Base-by-base conservation (phyloP, 176 grass and related monocot genomes). In the Elaeis guineensis region DNA sequence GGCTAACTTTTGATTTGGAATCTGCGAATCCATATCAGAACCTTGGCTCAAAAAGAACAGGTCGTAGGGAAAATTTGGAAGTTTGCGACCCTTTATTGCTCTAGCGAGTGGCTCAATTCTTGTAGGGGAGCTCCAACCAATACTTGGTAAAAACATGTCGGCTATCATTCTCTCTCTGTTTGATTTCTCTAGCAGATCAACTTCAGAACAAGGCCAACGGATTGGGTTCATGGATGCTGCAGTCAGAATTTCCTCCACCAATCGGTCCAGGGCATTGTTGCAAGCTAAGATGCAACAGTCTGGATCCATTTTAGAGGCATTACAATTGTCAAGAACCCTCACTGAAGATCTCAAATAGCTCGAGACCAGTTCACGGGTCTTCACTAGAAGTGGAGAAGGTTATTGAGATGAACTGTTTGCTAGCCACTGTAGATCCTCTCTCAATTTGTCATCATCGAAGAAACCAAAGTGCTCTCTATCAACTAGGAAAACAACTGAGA, bases 341-440 rank as follows among this genome's bases (percentile, higher is more conserved):
- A 77, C 52, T 79, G 82, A 72, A 63, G 67, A 55, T 59, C 83
- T 78, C 77, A 89, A 80, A 72, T 81, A 98, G 19, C 50, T 59
- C 59, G 80, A 54, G 69, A 86, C 53, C 55, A 86, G 60, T 20
- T 72, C 81, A 22, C 49, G 72, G 16, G 73, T 85, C 77, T 89
- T 78, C 66, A 81, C 82, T 16, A 83, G 80, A 73, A 59, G 65
- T 58, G 85, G 52, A 66, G 76, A 60, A 64, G 83, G 85, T 67
- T 92, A 84, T 3, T 11, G 18, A 59, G 87, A 82, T 25, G 86
- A 80, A 51, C 80, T 66, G 50, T 67, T 66, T 25, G 77, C 69
- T 29, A 98, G 79, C 84, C 93, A 98, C 60, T 69, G 79, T 50
- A 98, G 79, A 25, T 81, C 84, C n/a, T n/a, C n/a, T n/a, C n/a